Base-by-base conservation (phyloP, 495 filamentous ascomycete species). In the Hypoxylon rickii region DNA sequence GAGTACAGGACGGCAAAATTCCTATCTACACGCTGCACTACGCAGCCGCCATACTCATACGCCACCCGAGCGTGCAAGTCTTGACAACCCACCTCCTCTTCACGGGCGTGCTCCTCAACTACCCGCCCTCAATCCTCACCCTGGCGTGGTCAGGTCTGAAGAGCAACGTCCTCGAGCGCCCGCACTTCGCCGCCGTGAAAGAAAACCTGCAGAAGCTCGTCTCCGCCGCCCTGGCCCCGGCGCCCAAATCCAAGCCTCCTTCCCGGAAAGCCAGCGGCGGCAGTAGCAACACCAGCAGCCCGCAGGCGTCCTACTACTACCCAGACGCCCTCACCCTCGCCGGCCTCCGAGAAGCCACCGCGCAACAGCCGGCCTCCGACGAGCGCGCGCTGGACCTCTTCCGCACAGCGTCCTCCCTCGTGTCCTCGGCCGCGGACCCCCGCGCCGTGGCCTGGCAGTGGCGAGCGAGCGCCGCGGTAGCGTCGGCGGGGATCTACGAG, bases 401-500 rank as follows among this genome's bases (percentile, higher is more conserved):
- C 20, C 5, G 3, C 32, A 7, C n/a, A 5, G 3, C 32, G 7
- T 3, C 32, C 12, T 13, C 32, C 32, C 32, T 3, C 5, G 3
- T 13, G 7, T n/a, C 32, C 32, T 12, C 12, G 3, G 3, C 32
- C 7, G 32, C 5, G n/a, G 12, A 34, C 3, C 32, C 12, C 3
- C 32, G n/a, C 6, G n/a, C 3, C 3, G 2, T 17, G 16, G 12
- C 26, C 12, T 77, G 73, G 73, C 51, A 58, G 22, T 69, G 64
- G 61, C 68, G 71, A 39, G 33, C 31, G 1, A 34, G 42, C 44
- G 76, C 68, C 55, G 46, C 65, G 10, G 49, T 58, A 17, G 55
- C 37, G 26, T 58, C 61, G 0, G 69, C 64, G 31, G 19, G 10
- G 15, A 63, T 74, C 41, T 49, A 63, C 12, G 6, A 55, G 10